These are phyloP conservation scores for Teratosphaeria pseudoeucalypti DNA, from an alignment of 2,329 filamentous ascomycete species.

Conservation along the genomic window DNA sequence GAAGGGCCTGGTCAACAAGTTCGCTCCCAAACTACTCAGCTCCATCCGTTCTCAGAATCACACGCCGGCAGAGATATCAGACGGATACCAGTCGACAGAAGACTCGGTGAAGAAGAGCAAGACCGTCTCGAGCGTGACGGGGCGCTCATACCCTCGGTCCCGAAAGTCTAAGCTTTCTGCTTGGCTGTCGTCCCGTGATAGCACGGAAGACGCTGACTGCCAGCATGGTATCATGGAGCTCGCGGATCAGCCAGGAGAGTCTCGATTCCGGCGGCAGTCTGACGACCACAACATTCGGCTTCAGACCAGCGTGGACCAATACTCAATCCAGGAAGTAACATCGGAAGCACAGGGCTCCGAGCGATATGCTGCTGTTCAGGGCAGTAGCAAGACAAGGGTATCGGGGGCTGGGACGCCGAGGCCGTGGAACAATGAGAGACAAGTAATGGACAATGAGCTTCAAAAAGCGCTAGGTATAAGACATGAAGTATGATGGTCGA, in stretches of 20 bases:
- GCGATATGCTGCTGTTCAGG: background rate
- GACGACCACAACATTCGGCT: background rate
- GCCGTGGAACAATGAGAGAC: background rate
- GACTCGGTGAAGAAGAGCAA: background rate
- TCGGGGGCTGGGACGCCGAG: background rate
- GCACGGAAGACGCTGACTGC: background rate
- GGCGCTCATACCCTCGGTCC: background rate
- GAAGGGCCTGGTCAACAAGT: background rate
- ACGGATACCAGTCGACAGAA: background rate
- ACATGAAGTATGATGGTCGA: background rate
- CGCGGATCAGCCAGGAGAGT: background rate
- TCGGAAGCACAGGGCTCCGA: background rate
- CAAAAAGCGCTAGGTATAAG: background rate
- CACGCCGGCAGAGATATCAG: slow-evolving; percentile 8
- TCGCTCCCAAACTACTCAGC: background rate
- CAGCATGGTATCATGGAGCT: background rate
- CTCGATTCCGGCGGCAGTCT: background rate
- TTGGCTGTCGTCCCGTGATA: background rate
- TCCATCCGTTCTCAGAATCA: slow-evolving; percentile 3
- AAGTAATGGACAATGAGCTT: background rate
- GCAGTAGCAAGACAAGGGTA: background rate
- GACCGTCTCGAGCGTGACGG: background rate
- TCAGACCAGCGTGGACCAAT: background rate
- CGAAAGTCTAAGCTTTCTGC: background rate
- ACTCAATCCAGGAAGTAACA: background rate